Evolutionary conservation across 495 filamentous ascomycete genomes (phyloP).

Genomic region (Podospora pseudocomata): DNA sequence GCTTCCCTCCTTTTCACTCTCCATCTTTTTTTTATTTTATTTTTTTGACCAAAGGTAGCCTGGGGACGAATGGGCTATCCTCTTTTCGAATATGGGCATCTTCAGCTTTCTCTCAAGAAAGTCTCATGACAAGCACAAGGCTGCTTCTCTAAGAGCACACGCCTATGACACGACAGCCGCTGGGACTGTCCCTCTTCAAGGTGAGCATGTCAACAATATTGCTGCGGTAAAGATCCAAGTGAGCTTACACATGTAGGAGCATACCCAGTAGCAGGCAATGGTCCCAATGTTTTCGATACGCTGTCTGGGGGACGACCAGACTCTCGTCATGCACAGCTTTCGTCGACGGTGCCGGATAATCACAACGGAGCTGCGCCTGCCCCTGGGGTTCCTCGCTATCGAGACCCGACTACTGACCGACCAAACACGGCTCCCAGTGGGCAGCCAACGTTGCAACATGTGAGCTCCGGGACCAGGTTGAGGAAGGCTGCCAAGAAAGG

Average conservation of each 20-base stretch:
- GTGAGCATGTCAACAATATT: constrained; percentile 24
- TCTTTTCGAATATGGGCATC: constrained; percentile 39
- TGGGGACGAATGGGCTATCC: constrained; percentile 24
- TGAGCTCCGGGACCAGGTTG: constrained; percentile 13
- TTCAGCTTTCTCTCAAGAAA: constrained; percentile 40
- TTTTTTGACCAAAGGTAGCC: not conserved
- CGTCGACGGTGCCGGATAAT: constrained; percentile 4
- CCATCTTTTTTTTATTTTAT: not conserved
- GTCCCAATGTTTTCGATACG: constrained; percentile 26
- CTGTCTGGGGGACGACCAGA: constrained; percentile 30
- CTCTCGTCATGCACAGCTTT: constrained; percentile 27
- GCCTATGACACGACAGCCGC: constrained; percentile 32
- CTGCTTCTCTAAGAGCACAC: constrained; percentile 27
- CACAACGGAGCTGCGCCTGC: constrained; percentile 29
- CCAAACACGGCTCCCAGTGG: constrained; percentile 41
- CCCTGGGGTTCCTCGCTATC: constrained; percentile 31
- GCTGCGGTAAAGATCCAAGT: not conserved
- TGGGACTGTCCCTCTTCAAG: constrained; percentile 31
- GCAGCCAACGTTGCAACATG: constrained; percentile 7
- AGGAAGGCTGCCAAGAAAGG: constrained; percentile 15
- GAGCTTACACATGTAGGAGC: constrained; percentile 17
- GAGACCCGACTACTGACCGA: constrained; percentile 27
- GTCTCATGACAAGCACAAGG: constrained; percentile 24
- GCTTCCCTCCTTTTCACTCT: not conserved
- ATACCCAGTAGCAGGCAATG: constrained; percentile 33